These are phyloP conservation scores for Rhizoclosmatium globosum DNA, from an alignment of 192 early-diverging fungal species.

Conservation along the genomic window DNA sequence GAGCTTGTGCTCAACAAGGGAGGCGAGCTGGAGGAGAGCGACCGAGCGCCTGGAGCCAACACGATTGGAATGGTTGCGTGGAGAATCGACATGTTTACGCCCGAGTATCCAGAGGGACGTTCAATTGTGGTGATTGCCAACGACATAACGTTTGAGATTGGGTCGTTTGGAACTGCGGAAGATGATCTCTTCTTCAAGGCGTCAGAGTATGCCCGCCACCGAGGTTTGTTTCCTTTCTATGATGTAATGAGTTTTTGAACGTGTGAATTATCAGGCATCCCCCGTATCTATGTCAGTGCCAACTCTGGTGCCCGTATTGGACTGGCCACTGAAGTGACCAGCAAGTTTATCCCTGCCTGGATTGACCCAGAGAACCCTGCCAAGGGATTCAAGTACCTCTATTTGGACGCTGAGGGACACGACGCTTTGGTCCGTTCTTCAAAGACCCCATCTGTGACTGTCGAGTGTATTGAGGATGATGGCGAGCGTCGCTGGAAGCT, in stretches of 20 bases:
- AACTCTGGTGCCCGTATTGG: slow-evolving; percentile 99
- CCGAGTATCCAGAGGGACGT: slow-evolving; percentile 91
- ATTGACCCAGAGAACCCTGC: slow-evolving; percentile 78
- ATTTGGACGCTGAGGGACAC: slow-evolving; percentile 80
- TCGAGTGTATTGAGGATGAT: slow-evolving; percentile 73
- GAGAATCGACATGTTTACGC: slow-evolving; percentile 87
- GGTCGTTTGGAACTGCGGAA: slow-evolving; percentile 95
- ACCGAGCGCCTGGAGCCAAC: slow-evolving; percentile 87
- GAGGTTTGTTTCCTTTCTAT: slow-evolving; percentile 46
- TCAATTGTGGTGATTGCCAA: slow-evolving; percentile 95
- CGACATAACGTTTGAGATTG: slow-evolving; percentile 97
- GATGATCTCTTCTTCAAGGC: slow-evolving; percentile 94
- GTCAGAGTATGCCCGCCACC: slow-evolving; percentile 83
- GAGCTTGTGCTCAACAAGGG: slow-evolving; percentile 91
- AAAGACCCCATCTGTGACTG: slow-evolving; percentile 70
- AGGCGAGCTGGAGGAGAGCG: slow-evolving; percentile 75
- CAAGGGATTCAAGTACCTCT: slow-evolving; percentile 94
- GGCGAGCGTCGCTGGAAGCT: slow-evolving; percentile 84
- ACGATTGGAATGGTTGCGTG: slow-evolving; percentile 97
- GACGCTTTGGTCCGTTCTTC: slow-evolving; percentile 59
- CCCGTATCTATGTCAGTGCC: slow-evolving; percentile 94
- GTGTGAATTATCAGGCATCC: slow-evolving; percentile 65
- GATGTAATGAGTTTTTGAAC: not conserved
- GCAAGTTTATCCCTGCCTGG: slow-evolving; percentile 89
- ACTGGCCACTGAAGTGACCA: slow-evolving; percentile 90